These are phyloP conservation scores for Turritis glabra DNA, from an alignment of 345 rosid species.

Conservation along the genomic window DNA sequence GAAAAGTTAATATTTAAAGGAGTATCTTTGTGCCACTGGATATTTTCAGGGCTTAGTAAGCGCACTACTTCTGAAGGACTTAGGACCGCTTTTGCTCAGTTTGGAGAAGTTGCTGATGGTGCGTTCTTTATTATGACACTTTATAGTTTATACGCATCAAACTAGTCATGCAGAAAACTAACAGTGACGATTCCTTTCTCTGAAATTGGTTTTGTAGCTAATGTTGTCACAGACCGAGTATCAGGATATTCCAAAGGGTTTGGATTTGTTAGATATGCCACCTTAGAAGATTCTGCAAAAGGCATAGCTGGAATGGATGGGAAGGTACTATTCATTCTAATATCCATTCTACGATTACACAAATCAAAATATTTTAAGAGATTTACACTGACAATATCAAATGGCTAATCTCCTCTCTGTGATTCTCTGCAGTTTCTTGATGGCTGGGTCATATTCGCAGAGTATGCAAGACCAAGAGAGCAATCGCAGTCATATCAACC, in stretches of 20 bases:
- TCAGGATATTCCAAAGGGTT: constrained; percentile 92
- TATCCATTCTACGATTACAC: background rate
- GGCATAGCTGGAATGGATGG: constrained; percentile 93
- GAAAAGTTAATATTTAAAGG: background rate
- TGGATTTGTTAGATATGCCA: constrained; percentile 84
- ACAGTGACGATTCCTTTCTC: background rate
- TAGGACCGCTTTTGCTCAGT: constrained; percentile 64
- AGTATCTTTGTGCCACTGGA: constrained; percentile 4
- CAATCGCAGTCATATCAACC: constrained; percentile 32
- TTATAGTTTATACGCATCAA: background rate
- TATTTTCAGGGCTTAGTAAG: constrained; percentile 75
- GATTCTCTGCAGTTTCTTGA: constrained; percentile 58
- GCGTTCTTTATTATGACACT: constrained; percentile 15
- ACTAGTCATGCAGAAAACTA: background rate
- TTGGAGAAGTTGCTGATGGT: constrained; percentile 88
- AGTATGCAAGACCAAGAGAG: constrained; percentile 62
- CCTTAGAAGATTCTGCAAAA: constrained; percentile 77
- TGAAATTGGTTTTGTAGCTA: constrained; percentile 46
- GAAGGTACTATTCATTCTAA: constrained; percentile 48
- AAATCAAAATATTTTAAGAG: background rate
- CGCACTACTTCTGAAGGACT: constrained; percentile 75
- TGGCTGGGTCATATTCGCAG: constrained; percentile 83
- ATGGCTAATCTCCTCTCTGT: constrained; percentile 11
- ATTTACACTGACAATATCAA: background rate
- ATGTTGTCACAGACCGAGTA: constrained; percentile 73